Evolutionary conservation across 192 early-diverging fungal genomes (phyloP), one percentile per base, ranked within the genome.

Genomic region (Linnemannia exigua): DNA sequence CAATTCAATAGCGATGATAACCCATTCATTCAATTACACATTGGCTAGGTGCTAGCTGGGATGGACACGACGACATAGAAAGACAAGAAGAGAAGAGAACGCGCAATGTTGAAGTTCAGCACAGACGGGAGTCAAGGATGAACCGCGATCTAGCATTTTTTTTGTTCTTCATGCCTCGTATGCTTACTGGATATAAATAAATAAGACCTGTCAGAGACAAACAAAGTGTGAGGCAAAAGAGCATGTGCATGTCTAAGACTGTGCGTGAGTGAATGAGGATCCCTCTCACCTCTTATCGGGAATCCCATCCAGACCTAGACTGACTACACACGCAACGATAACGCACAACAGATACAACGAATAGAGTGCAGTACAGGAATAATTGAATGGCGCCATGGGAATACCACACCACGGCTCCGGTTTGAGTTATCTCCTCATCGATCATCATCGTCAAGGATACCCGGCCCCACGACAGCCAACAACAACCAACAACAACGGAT

Each of bases 81-180:
- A 63, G 58, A 63, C 25, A 28, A 31, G 58, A 63, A 11, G 28
- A n/a, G 58, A 63, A 12, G 28, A 28, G 58, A 15, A 25, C 8
- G 4, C 20, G 52, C 52, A n/a, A 63, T 63, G 28, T 15, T 63
- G 25, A 63, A 31, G 28, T 31, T 31, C 58, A 63, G 58, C 58
- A 63, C 58, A 63, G 28, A 33, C 28, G 28, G 58, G 58, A 63
- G 58, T 63, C 17, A 71, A 46, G 38, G 70, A 15, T 71, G 25
- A 46, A 46, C 41, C 20, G 25, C 25, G 70, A 63, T 63, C 58
- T 63, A 63, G 58, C 28, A 63, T 63, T 63, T 63, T 63, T 63
- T 63, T 28, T 63, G n/a, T 63, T 63, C 28, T 63, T 63, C 12
- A 6, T 44, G n/a, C 12, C 28, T 63, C 28, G 25, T 63, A 63